Evolutionary conservation across 805 yeast genomes (phyloP), one percentile per base, ranked within the genome.

Genomic region (Lipomyces lipofer): DNA sequence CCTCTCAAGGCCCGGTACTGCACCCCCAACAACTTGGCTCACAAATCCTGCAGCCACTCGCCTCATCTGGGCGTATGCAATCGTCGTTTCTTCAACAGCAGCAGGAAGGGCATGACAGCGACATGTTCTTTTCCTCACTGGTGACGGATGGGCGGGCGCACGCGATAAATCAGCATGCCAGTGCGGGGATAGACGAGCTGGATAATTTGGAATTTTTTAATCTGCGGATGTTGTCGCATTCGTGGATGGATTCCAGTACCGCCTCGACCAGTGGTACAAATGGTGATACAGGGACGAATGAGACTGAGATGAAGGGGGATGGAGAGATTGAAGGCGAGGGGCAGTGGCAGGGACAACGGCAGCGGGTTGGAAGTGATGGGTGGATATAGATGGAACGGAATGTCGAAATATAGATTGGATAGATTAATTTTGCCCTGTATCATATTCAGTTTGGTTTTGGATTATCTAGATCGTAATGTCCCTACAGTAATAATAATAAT

Each of bases 171-270:
- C 53, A 56, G 36, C 53, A 48, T 35, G 60, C 53, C n/a, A 44
- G 51, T 27, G 45, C 56, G 12, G 49, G 51, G 8, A 47, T 38
- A 3, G 62, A 53, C 29, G 60, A 54, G 25, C 47, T 47, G 10
- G 58, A 55, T 36, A 50, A 48, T 32, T 33, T 58, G 19, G 62
- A 58, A 32, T 47, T 58, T 33, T 56, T 58, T 33, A 55, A 58
- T 21, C 28, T 59, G 40, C 49, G 60, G 13, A 58, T 58, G 62
- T 22, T 58, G 42, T 40, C 51, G 12, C 62, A 58, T 36, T 49
- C 50, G 3, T 58, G 62, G 62, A 38, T 48, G 44, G 62, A 56
- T 17, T 22, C 56, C 13, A 39, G 45, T 4, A 43, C 21, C 22
- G 25, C 40, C 12, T 25, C 24, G 4, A 8, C 44, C 21, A 33